Evolutionary conservation across 306 rosid species (phyloP).

Genomic region (Trifolium dubium): DNA sequence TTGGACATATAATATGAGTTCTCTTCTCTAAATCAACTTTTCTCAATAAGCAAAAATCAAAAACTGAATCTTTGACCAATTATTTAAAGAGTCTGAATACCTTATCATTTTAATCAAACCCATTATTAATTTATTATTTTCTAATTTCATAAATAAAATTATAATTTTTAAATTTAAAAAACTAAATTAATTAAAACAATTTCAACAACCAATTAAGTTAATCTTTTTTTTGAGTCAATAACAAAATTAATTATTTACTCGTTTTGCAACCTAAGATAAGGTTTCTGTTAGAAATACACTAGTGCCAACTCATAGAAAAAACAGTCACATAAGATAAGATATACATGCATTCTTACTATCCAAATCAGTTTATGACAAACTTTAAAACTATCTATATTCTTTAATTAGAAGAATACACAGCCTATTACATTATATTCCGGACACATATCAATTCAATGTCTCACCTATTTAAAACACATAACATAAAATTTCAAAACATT

Average conservation of each 20-base stretch:
- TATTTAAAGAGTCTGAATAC: too few species aligned
- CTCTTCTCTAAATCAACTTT: too few species aligned
- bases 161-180: too few species aligned
- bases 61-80: too few species aligned
- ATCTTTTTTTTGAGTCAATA: background rate
- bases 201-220: background rate
- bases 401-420: constrained; percentile 39
- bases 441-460: background rate
- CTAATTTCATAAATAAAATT: too few species aligned
- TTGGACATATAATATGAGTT: too few species aligned
- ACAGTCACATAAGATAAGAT: background rate
- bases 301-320: background rate
- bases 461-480: constrained; percentile 8
- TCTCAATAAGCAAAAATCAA: too few species aligned
- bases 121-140: too few species aligned
- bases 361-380: background rate
- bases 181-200: background rate
- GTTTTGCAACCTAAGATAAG: constrained; percentile 11
- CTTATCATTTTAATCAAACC: too few species aligned
- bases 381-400: background rate
- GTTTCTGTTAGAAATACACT: background rate
- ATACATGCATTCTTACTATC: background rate
- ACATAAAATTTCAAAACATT: background rate
- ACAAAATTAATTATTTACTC: background rate
- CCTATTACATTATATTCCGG: background rate